Evolutionary conservation across 306 rosid genomes (phyloP).

Genomic region (Sicyos baderoa): DNA sequence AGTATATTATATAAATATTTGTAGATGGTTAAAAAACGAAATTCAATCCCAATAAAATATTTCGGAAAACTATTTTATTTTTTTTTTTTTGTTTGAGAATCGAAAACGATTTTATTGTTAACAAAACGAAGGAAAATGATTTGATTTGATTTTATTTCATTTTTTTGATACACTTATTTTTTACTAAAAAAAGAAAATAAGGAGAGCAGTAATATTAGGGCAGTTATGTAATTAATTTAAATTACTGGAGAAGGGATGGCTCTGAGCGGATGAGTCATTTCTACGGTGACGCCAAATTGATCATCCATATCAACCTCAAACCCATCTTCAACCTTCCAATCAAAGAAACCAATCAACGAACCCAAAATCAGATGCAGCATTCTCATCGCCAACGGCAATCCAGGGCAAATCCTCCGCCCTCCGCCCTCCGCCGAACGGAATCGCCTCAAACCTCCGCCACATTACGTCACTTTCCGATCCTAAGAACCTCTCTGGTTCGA

Average conservation of each 20-base stretch:
- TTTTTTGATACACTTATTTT: no score
- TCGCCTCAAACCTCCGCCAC: not conserved
- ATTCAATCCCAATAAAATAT: no score
- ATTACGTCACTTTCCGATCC: not conserved
- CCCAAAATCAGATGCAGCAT: constrained; percentile 11
- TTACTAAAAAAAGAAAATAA: no score
- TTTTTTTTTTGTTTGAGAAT: no score
- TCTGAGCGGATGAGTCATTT: not conserved
- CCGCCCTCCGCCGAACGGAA: constrained; percentile 17
- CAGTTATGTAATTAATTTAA: not conserved
- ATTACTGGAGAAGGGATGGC: not conserved
- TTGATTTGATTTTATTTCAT: no score
- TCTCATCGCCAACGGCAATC: constrained; percentile 17
- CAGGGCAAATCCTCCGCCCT: constrained; percentile 16
- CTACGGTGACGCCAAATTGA: not conserved
- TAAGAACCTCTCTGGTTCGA: constrained; percentile 4
- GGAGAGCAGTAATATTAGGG: no score
- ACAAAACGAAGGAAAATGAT: no score
- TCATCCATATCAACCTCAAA: not conserved
- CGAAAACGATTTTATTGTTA: no score
- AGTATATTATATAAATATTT: no score
- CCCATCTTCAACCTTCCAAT: constrained; percentile 16
- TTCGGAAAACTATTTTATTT: no score
- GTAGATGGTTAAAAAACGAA: no score
- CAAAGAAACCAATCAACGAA: not conserved